Percentiles rank a stretch among this genome's conserved stretches.
Evolutionary conservation across 1,284 basidiomycete genomes (phyloP).

Genomic region (Trichosporon faecale): DNA sequence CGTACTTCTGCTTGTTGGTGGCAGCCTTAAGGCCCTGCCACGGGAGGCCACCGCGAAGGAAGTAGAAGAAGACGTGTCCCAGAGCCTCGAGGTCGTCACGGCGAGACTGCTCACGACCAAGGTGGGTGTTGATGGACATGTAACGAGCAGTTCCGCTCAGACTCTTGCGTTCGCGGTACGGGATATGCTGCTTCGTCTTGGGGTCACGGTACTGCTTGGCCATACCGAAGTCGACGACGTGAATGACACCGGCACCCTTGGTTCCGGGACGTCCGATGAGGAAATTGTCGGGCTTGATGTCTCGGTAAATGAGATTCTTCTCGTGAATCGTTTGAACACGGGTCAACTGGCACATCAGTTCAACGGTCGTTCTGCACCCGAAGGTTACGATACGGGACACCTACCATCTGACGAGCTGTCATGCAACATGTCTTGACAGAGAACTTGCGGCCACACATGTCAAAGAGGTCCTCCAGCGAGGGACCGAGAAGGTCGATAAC

Average conservation of each 20-base stretch:
- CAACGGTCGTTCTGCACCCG: slow-evolving; percentile 53
- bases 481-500: slow-evolving; percentile 94
- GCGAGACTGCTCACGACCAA: slow-evolving; percentile 91
- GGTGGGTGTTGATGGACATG: slow-evolving; percentile 96
- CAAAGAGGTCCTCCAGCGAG: slow-evolving; percentile 95
- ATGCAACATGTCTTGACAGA: slow-evolving; percentile 96
- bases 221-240: slow-evolving; percentile 93
- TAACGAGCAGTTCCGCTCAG: slow-evolving; percentile 86
- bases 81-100: slow-evolving; percentile 92
- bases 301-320: slow-evolving; percentile 94
- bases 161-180: slow-evolving; percentile 91
- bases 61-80: slow-evolving; percentile 98
- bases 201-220: slow-evolving; percentile 97
- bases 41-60: slow-evolving; percentile 83
- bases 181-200: slow-evolving; percentile 95
- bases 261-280: slow-evolving; percentile 86
- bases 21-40: slow-evolving; percentile 97
- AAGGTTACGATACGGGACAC: slow-evolving; percentile 53
- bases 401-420: slow-evolving; percentile 93
- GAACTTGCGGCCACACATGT: slow-evolving; percentile 99
- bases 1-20: slow-evolving; percentile 98
- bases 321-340: slow-evolving; percentile 94
- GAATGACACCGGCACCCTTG: slow-evolving; percentile 78
- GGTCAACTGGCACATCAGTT: slow-evolving; percentile 59
- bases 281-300: slow-evolving; percentile 98